A percentile compares a stretch with the other conserved stretches of the same genome.
These are phyloP conservation scores for Fragaria vesca DNA, from an alignment of 306 rosid species.

Conservation along the genomic window DNA sequence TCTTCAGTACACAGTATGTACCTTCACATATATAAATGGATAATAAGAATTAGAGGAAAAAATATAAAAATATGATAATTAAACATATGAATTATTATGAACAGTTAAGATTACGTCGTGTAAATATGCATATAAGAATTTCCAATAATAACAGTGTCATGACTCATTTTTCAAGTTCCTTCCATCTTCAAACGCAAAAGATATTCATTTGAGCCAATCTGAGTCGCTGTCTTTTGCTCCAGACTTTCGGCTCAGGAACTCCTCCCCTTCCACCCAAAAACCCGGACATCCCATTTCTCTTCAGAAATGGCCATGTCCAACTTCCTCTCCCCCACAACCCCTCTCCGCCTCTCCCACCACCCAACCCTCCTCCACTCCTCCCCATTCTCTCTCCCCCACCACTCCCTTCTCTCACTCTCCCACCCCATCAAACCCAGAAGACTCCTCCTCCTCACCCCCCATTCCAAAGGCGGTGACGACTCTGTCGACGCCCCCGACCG, in stretches of 20 bases:
- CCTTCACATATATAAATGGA: no score
- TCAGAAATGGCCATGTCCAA: slow-evolving; percentile 43
- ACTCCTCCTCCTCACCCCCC: slow-evolving; percentile 31
- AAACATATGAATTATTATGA: no score
- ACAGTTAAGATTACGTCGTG: no score
- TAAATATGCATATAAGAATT: no score
- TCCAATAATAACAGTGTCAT: no score
- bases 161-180: no score
- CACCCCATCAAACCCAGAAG: slow-evolving; percentile 36
- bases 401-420: slow-evolving; percentile 27
- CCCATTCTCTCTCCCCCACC: slow-evolving; percentile 19
- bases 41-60: no score
- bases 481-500: slow-evolving; percentile 74
- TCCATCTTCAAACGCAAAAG: neutral
- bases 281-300: neutral
- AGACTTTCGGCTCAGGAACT: neutral
- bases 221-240: neutral
- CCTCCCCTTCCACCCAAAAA: slow-evolving; percentile 18
- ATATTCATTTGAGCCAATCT: slow-evolving; percentile 12
- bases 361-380: slow-evolving; percentile 39
- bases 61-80: no score
- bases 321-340: slow-evolving; percentile 30
- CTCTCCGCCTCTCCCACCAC: slow-evolving; percentile 35
- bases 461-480: slow-evolving; percentile 59
- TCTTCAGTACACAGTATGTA: no score